Evolutionary conservation across 768 basidiomycete genomes (phyloP).

Genomic region (Lentinula raphanica): DNA sequence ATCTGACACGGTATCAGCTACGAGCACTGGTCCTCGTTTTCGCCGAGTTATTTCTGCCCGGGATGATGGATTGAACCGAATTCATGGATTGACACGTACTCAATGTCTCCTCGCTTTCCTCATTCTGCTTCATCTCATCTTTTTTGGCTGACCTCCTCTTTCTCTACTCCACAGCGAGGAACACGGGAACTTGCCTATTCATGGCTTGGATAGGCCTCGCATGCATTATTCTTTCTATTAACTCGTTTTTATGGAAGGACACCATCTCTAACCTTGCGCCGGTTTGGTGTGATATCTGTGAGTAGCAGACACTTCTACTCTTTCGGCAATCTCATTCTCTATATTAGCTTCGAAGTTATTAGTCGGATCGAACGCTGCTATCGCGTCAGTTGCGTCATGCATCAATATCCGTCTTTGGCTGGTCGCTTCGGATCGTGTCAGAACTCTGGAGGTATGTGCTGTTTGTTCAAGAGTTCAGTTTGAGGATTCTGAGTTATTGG

Average conservation of each 20-base stretch:
- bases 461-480: not conserved
- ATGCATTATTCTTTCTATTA: conserved; percentile 1
- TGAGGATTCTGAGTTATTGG: too few species aligned
- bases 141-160: not conserved
- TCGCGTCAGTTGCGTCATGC: conserved; percentile 1
- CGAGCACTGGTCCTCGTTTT: too few species aligned
- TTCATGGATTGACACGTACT: not conserved
- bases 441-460: not conserved
- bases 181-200: conserved; percentile 7
- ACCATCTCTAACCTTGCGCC: not conserved
- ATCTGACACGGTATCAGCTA: too few species aligned
- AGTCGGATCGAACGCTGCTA: not conserved
- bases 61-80: not conserved
- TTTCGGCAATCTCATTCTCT: not conserved
- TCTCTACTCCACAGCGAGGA: not conserved
- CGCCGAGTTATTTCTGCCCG: not conserved
- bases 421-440: conserved; percentile 3
- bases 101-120: not conserved
- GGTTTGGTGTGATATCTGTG: conserved; percentile 6
- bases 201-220: conserved; percentile 4
- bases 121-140: not conserved
- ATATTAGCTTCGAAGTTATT: conserved; percentile 2
- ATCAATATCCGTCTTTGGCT: conserved; percentile 4
- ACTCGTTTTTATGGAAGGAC: conserved; percentile 1
- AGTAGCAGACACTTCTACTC: not conserved